Evolutionary conservation across 1,139 yeast species (phyloP).

Genomic region (Lodderomyces margitis): DNA sequence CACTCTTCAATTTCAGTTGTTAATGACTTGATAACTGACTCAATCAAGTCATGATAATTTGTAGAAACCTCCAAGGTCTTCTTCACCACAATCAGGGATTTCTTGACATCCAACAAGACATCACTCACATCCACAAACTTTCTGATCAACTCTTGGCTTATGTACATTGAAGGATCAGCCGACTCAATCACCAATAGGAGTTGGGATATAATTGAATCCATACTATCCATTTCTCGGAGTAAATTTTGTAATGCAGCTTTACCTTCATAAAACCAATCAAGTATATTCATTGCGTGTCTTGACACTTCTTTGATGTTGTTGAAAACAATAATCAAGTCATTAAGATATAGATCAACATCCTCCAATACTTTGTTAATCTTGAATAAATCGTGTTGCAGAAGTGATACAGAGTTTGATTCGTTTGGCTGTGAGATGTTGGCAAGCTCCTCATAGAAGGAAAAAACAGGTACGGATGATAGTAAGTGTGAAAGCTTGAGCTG

Average conservation of each 20-base stretch:
- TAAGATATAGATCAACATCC: constrained; percentile 31
- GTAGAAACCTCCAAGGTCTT: constrained; percentile 51
- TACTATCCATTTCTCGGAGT: constrained; percentile 33
- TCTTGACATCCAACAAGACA: constrained; percentile 39
- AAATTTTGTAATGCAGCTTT: constrained; percentile 40
- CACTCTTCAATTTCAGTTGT: constrained; percentile 51
- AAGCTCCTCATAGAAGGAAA: constrained; percentile 35
- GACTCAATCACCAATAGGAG: constrained; percentile 28
- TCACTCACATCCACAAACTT: constrained; percentile 40
- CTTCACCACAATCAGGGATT: constrained; percentile 35
- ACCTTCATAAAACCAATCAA: constrained; percentile 54
- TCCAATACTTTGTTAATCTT: constrained; percentile 30
- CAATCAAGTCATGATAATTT: constrained; percentile 58
- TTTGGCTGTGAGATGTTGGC: constrained; percentile 20
- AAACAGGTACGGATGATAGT: constrained; percentile 21
- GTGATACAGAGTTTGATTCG: constrained; percentile 7
- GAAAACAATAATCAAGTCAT: constrained; percentile 20
- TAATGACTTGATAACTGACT: constrained; percentile 50
- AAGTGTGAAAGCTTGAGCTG: constrained; percentile 11
- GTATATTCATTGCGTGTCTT: constrained; percentile 7
- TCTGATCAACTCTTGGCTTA: constrained; percentile 14
- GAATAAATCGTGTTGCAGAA: constrained; percentile 32
- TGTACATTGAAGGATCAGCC: constrained; percentile 20
- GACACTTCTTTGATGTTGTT: constrained; percentile 15
- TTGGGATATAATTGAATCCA: constrained; percentile 49